phyloP scores from a whole-genome alignment of 331 rosid genomes.

The Malus hybrid region DNA sequence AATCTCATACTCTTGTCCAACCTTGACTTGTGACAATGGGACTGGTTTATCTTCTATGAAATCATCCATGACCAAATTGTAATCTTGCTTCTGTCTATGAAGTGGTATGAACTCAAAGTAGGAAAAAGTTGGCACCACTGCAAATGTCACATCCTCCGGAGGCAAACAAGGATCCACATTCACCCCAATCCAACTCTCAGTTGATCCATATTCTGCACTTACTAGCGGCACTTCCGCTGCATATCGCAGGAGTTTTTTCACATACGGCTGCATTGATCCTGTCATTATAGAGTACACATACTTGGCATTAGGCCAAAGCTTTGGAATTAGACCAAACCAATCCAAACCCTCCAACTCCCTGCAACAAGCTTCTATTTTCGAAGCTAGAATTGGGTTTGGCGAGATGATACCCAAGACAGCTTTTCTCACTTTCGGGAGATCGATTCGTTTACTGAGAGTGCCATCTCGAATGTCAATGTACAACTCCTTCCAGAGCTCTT shows the following conservation, averaged over 20 bases:
- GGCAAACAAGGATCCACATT: slow-evolving; percentile 66
- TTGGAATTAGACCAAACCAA: slow-evolving; percentile 69
- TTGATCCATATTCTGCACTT: slow-evolving; percentile 92
- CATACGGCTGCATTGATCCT: slow-evolving; percentile 83
- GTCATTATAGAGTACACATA: slow-evolving; percentile 87
- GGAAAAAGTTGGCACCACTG: slow-evolving; percentile 80
- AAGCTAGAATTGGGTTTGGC: slow-evolving; percentile 52
- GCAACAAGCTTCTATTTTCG: slow-evolving; percentile 37
- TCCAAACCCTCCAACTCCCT: slow-evolving; percentile 31
- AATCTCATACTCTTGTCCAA: slow-evolving; percentile 80
- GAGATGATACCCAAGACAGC: slow-evolving; percentile 46
- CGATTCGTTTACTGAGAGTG: slow-evolving; percentile 38
- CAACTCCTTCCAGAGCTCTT: slow-evolving; percentile 62
- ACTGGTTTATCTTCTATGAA: slow-evolving; percentile 70
- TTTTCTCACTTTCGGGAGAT: slow-evolving; percentile 29
- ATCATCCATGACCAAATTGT: slow-evolving; percentile 31
- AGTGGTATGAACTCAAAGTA: slow-evolving; percentile 94
- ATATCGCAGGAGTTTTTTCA: slow-evolving; percentile 68
- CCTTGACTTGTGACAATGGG: slow-evolving; percentile 61
- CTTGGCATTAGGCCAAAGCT: slow-evolving; percentile 80
- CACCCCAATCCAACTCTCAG: slow-evolving; percentile 98
- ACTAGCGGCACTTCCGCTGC: slow-evolving; percentile 65
- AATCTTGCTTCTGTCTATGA: slow-evolving; percentile 28
- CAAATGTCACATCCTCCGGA: slow-evolving; percentile 71
- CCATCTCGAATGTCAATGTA: slow-evolving; percentile 50